Base-by-base conservation (phyloP, 2,329 filamentous ascomycete species). In the Tothia fuscella region DNA sequence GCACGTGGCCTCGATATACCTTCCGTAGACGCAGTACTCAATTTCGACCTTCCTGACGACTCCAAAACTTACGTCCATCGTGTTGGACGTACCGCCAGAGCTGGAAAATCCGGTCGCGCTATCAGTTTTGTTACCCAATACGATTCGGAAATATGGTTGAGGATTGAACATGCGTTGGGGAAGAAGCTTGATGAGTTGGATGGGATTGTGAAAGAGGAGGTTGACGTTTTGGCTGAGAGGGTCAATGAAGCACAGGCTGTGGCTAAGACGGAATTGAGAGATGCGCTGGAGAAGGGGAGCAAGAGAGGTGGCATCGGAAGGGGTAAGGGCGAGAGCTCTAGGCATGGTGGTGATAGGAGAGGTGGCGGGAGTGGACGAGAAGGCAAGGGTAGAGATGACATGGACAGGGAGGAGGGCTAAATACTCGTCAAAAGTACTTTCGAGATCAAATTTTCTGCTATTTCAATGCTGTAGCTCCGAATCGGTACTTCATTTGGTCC, bases 1-100 rank as follows among this genome's bases (percentile, higher is more conserved):
- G 84, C 88, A 1, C 79, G 88, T 57, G 89, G 88, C 70, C 70
- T 95, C 5, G 88, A 95, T 66, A 93, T 95, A 35, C 87, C 87
- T 10, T 81, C 77, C n/a, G 87, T 95, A 10, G 86, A 93, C 49
- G 65, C 89, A 0, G 84, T 95, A 2, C 60, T 94, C 49, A 94
- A 94, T 62, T 83, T 80, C 50, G 87, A 94, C 53, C 64, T 94
- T 2, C 85, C 87, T 0, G 74, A 78, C 21, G 85, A 93, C 60
- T 83, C 76, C 52, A 93, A 93, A 62, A 94, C 87, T 0, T 93
- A 93, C 53, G 82, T 94, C 24, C 87, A 94, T 60, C 74, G 87
- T 40, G 86, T 94, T 1, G 87, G 87, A 16, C 80, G 87, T 50
- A 94, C 87, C 1, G 87, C 87, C 0, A 76, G 87, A 60, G 87